phyloP scores from a whole-genome alignment of 495 filamentous ascomycete species.

The Lindgomyces ingoldianus region DNA sequence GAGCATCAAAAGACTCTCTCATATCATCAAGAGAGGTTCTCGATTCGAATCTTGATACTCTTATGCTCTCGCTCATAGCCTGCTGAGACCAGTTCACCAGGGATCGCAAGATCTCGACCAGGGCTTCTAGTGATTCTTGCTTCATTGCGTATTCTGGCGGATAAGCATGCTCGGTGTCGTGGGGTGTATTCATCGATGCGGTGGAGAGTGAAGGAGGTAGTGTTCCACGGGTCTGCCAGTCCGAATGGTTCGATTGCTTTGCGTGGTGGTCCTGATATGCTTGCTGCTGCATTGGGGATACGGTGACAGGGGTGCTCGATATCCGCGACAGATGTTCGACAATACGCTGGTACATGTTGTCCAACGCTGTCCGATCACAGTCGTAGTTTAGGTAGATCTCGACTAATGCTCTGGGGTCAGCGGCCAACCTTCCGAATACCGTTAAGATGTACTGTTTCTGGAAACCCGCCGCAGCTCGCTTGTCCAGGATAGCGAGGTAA shows the following conservation, averaged over 20 bases:
- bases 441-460: conserved; percentile 92
- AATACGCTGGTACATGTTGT: conserved; percentile 93
- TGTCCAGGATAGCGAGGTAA: conserved; percentile 89
- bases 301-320: conserved; percentile 68
- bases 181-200: conserved; percentile 62
- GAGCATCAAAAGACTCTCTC: conserved; percentile 77
- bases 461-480: conserved; percentile 77
- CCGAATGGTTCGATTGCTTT: conserved; percentile 54
- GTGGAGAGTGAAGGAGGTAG: conserved; percentile 83
- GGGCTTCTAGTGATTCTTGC: conserved; percentile 78
- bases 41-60: conserved; percentile 53
- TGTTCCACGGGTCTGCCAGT: conserved; percentile 83
- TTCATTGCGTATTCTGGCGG: conserved; percentile 88
- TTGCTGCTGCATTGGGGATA: conserved; percentile 77
- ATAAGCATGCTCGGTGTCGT: conserved; percentile 65
- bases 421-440: conserved; percentile 77
- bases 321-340: conserved; percentile 91
- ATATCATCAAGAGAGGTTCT: conserved; percentile 70
- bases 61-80: conserved; percentile 62
- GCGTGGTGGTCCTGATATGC: conserved; percentile 75
- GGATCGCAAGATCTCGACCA: conserved; percentile 85
- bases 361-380: conserved; percentile 86
- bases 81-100: conserved; percentile 91
- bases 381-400: conserved; percentile 99
- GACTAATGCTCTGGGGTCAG: conserved; percentile 84